Evolutionary conservation across 2,329 filamentous ascomycete genomes (phyloP), one percentile per base, ranked within the genome.

Genomic region (Cyphellophora europaea): DNA sequence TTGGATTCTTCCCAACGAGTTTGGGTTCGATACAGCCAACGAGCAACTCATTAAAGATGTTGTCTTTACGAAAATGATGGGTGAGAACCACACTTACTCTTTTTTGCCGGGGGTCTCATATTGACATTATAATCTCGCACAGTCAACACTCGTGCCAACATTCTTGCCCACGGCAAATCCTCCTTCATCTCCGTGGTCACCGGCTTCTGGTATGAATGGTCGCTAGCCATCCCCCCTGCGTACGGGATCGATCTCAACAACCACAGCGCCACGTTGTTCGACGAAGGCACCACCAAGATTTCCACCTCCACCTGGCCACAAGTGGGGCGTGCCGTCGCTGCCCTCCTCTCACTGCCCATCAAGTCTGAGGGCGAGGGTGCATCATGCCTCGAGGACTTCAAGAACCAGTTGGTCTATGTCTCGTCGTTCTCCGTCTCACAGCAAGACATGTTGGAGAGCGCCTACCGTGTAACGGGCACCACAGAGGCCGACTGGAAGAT

Each of bases 361-460:
- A 51, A 43, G 25, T 51, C 51, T 2, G 59, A 64, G 21, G 49
- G 44, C 5, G n/a, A n/a, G n/a, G 53, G 56, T 5, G 47, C 53
- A 2, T 59, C 61, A 6, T n/a, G n/a, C n/a, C 37, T 76, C 6
- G 43, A 58, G 5, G 43, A 52, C 19, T 74, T 61, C 46, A 54
- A 58, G 3, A 73, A 77, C 52, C 62, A 65, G 32, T 43, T 48
- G 0, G 49, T 79, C 2, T 72, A 66, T 45, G 45, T 78, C 8
- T 63, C 61, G 5, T 77, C 71, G 41, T 82, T 80, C 57, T 52
- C 58, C 8, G 45, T 77, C 40, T 73, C 56, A 39, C 79, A 84
- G 53, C 63, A 65, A 8, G 77, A 83, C 6, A 82, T 83, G 61
- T 65, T 83, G 35, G 67, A 70, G 25, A 69, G 67, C n/a, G 55